phyloP scores from a whole-genome alignment of 1,284 basidiomycete species.

The Ceratobasidium sp. region DNA sequence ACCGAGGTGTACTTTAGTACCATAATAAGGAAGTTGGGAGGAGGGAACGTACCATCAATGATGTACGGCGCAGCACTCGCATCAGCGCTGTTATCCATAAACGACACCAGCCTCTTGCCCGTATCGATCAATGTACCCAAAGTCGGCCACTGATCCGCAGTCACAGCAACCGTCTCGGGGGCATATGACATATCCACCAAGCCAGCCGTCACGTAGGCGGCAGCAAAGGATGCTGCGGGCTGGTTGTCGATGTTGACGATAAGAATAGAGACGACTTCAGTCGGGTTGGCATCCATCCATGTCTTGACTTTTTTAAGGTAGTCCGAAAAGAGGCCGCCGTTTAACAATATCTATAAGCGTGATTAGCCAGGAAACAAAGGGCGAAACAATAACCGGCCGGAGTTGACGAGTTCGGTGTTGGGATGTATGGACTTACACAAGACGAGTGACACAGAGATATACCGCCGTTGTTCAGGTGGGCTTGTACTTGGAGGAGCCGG shows the following conservation, averaged over 20 bases:
- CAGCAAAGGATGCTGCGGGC: constrained; percentile 69
- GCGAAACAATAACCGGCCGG: constrained; percentile 8
- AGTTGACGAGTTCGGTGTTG: constrained; percentile 52
- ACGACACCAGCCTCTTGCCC: constrained; percentile 83
- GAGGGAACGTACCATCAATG: constrained; percentile 74
- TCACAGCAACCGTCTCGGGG: constrained; percentile 70
- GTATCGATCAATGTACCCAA: constrained; percentile 72
- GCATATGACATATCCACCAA: constrained; percentile 79
- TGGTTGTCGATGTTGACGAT: constrained; percentile 88
- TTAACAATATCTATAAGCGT: constrained; percentile 68
- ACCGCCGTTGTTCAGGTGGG: constrained; percentile 73
- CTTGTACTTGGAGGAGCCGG: constrained; percentile 90
- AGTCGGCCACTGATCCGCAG: constrained; percentile 84
- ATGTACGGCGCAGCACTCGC: constrained; percentile 81
- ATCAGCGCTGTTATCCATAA: constrained; percentile 86
- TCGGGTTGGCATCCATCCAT: constrained; percentile 89
- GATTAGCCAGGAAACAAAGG: constrained; percentile 30
- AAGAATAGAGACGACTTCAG: constrained; percentile 90
- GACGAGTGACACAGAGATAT: constrained; percentile 86
- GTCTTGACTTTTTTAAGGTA: constrained; percentile 71
- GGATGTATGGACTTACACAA: constrained; percentile 68
- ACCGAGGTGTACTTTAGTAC: constrained; percentile 15
- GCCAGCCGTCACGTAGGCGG: constrained; percentile 79
- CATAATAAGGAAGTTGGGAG: background rate
- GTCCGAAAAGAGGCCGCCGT: constrained; percentile 75